Evolutionary conservation across 2,329 filamentous ascomycete species (phyloP).

Genomic region (Aureobasidium namibiae): DNA sequence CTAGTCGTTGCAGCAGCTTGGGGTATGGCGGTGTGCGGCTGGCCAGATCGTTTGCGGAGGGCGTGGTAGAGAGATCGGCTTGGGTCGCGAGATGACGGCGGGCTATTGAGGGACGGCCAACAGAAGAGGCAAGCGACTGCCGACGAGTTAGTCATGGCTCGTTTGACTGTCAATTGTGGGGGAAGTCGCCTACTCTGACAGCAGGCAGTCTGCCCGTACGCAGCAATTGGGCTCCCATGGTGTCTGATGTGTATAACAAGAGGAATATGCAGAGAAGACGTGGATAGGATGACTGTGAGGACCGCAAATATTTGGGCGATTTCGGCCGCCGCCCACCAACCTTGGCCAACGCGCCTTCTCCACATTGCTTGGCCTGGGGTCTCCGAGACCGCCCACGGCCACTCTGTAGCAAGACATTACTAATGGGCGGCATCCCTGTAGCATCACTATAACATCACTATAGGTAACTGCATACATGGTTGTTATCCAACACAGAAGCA

Average conservation of each 20-base stretch:
- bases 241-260: not conserved
- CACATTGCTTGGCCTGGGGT: not conserved
- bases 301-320: conserved; percentile 1
- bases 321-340: not conserved
- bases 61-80: conserved; percentile 13
- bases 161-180: not conserved
- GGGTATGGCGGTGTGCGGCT: conserved; percentile 69
- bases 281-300: not conserved
- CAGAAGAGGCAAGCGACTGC: conserved; percentile 11
- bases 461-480: not conserved
- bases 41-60: conserved; percentile 31
- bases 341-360: not conserved
- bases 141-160: not conserved
- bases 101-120: conserved; percentile 2
- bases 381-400: not conserved
- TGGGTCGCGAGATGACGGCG: conserved; percentile 26
- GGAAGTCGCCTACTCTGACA: not conserved
- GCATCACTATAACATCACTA: not conserved
- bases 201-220: conserved; percentile 13
- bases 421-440: not conserved
- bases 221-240: conserved; percentile 11
- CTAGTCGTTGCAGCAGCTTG: conserved; percentile 69
- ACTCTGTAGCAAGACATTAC: conserved; percentile 5
- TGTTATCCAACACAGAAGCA: too few relatives aligned
- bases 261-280: not conserved